Evolutionary conservation across 2,329 filamentous ascomycete species (phyloP), one percentile per base, ranked within the genome.

Genomic region (Pyrenophora tritici-repentis): DNA sequence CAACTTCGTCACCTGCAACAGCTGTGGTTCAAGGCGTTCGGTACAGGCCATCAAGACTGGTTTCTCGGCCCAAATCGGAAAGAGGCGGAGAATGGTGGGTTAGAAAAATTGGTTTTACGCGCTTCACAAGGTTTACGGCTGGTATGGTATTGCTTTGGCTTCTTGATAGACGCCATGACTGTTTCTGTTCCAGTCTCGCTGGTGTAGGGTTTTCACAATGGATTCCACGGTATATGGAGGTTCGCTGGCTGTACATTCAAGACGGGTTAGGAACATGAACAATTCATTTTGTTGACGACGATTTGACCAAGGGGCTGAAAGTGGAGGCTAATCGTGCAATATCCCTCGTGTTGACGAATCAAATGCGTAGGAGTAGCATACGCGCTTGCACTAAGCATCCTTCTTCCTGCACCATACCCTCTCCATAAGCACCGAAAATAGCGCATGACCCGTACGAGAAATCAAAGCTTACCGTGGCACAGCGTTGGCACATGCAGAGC

Each of bases 1-100:
- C 61, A 97, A 96, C 82, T 99, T 97, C 82, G 91, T 99, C 73
- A 97, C 92, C 54, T 97, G 93, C 86, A 96, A 94, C 80, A 79
- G 76, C 42, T 82, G 80, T 65, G 79, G 79, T 48, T 80, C 77
- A 39, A 72, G 93, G 78, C 88, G 92, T 74, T 91, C 87, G 71
- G 93, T 97, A 74, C 91, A 91, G 55, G 92, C 94, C 65, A 99
- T 99, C 88, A 99, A 99, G 87, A 96, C 91, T 56, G 94, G 94
- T 91, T 99, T 99, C 91, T 95, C 92, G 71, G 94, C 94, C 77
- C 94, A 97, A 80, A 90, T 99, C 77, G 94, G 94, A 76, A 97
- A 97, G 89, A 89, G 94, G 84, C 94, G 87, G 83, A 95, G 95
- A 85, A 89, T 91, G 81, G 85, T 90, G 77, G 89, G 83, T 77